phyloP scores from a whole-genome alignment of 2,329 filamentous ascomycete genomes.

The Verticillium dahliae region DNA sequence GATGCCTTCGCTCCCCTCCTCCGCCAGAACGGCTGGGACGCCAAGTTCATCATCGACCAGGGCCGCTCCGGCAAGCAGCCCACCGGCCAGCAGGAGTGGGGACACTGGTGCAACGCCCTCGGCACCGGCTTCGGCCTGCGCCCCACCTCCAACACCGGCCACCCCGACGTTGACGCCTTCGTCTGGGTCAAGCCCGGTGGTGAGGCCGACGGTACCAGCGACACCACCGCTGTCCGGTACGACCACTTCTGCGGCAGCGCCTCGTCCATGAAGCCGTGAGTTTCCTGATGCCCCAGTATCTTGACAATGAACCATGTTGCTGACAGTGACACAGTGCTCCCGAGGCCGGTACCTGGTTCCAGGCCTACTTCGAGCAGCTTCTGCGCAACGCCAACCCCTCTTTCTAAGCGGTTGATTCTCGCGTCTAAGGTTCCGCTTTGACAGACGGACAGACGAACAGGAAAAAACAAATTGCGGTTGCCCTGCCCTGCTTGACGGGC shows the following conservation, averaged over 20 bases:
- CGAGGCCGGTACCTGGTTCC: conserved; percentile 64
- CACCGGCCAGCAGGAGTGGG: conserved; percentile 54
- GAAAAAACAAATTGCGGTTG: background rate
- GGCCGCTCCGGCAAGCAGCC: conserved; percentile 52
- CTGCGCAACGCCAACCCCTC: conserved; percentile 49
- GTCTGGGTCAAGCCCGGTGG: conserved; percentile 67
- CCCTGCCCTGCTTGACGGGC: background rate
- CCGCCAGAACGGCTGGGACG: conserved; percentile 34
- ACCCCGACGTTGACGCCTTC: conserved; percentile 55
- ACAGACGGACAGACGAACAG: background rate
- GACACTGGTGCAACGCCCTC: conserved; percentile 62
- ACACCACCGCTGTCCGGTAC: conserved; percentile 41
- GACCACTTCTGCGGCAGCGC: conserved; percentile 47
- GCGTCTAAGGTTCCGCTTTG: no score
- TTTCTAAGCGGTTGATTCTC: conserved; percentile 20
- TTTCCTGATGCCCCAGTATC: background rate
- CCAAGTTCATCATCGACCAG: conserved; percentile 42
- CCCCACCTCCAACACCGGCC: conserved; percentile 56
- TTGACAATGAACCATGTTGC: background rate
- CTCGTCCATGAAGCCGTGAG: conserved; percentile 51
- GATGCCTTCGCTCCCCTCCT: conserved; percentile 60
- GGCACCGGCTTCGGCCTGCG: conserved; percentile 59
- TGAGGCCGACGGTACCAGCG: conserved; percentile 45
- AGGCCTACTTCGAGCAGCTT: conserved; percentile 52
- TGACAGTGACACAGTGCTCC: conserved; percentile 35